Evolutionary conservation across 192 early-diverging fungal genomes (phyloP).

Genomic region (Thamnidium elegans): DNA sequence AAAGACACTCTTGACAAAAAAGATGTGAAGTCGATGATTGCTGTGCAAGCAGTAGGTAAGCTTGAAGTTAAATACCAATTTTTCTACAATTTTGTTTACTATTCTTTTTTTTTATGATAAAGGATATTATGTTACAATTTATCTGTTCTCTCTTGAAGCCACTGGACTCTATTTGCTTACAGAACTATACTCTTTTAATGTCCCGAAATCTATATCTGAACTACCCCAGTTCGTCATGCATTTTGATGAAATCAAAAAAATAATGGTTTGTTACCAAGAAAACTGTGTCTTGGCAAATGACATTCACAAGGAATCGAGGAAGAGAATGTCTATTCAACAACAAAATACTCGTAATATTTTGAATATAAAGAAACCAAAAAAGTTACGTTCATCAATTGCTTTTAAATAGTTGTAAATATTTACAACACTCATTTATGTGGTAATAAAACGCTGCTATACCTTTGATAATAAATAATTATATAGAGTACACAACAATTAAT

Average conservation of each 20-base stretch:
- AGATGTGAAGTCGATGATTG: conserved; percentile 2
- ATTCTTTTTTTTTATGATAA: conserved; percentile 5
- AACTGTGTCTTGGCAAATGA: background rate
- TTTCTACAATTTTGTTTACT: no score
- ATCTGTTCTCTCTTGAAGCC: conserved; percentile 9
- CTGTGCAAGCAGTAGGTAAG: conserved; percentile 7
- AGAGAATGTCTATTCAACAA: conserved; percentile 19
- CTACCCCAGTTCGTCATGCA: conserved; percentile 1
- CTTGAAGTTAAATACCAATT: no score
- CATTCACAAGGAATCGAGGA: conserved; percentile 1
- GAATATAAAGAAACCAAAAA: conserved; percentile 17
- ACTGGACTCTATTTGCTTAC: background rate
- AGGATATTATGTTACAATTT: conserved; percentile 10
- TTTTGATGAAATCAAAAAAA: conserved; percentile 1
- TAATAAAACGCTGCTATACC: conserved; percentile 13
- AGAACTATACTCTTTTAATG: conserved; percentile 10
- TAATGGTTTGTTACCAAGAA: background rate
- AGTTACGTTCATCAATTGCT: conserved; percentile 15
- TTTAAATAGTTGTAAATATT: conserved; percentile 20
- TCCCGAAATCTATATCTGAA: background rate
- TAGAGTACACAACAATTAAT: conserved; percentile 17
- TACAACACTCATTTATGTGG: no score
- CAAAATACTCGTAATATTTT: conserved; percentile 16
- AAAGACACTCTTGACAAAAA: conserved; percentile 2
- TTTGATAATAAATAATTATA: conserved; percentile 19